phyloP scores from a whole-genome alignment of 768 basidiomycete species.

The Infundibulicybe gibba region DNA sequence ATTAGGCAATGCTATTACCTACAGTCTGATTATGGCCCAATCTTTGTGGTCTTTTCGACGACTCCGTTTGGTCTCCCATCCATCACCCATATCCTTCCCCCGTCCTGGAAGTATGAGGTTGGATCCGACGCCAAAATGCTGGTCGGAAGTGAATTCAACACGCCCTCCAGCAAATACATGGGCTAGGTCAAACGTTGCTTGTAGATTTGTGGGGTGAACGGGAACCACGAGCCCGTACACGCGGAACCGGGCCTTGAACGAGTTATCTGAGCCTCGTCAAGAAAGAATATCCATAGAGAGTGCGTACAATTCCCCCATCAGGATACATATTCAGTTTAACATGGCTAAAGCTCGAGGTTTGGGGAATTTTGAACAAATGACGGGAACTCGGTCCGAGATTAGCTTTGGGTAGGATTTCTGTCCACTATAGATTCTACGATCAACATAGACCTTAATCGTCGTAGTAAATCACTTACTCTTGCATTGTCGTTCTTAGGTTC shows the following conservation, averaged over 20 bases:
- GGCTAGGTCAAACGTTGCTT: conserved; percentile 73
- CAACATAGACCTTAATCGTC: neutral
- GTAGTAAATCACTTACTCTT: conserved; percentile 37
- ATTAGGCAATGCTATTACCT: conserved; percentile 22
- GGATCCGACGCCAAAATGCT: conserved; percentile 90
- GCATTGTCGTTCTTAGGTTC: conserved; percentile 44
- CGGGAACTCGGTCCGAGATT: conserved; percentile 79
- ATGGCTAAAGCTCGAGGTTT: conserved; percentile 56
- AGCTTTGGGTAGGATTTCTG: conserved; percentile 70
- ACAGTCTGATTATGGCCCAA: conserved; percentile 91
- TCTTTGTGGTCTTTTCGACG: conserved; percentile 78
- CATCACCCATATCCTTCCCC: conserved; percentile 95
- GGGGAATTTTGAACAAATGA: conserved; percentile 79
- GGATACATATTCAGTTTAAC: conserved; percentile 95
- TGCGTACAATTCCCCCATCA: conserved; percentile 90
- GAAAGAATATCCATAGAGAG: conserved; percentile 4
- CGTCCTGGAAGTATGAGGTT: conserved; percentile 91
- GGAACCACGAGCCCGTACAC: conserved; percentile 81
- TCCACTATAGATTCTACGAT: conserved; percentile 57
- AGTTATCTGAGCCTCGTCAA: conserved; percentile 6
- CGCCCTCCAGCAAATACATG: conserved; percentile 88
- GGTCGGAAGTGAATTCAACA: conserved; percentile 84
- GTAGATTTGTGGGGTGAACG: conserved; percentile 47
- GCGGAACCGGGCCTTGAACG: conserved; percentile 78
- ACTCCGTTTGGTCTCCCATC: conserved; percentile 97